Conservation (phyloP, 768 basidiomycete genomes). For the Boletus insuetus region DNA sequence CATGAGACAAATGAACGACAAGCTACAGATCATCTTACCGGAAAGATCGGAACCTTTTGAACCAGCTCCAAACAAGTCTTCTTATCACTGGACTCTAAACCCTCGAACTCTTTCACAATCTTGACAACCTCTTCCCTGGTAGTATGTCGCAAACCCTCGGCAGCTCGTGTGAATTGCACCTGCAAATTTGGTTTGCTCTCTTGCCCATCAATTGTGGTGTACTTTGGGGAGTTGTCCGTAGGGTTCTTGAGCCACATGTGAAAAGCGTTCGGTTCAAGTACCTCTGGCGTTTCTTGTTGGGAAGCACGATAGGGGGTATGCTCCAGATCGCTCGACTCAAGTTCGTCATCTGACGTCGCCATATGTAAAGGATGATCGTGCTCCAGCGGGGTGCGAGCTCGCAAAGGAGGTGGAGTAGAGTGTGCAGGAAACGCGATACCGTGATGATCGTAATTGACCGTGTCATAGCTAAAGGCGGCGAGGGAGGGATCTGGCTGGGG, state of each 20-base stretch:
- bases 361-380: background rate
- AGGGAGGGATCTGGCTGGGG: background rate
- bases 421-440: background rate
- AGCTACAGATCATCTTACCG: slow-evolving; percentile 12
- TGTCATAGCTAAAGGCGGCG: background rate
- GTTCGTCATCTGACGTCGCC: background rate
- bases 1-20: slow-evolving; percentile 6
- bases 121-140: slow-evolving; percentile 13
- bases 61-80: slow-evolving; percentile 16
- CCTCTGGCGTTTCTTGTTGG: background rate
- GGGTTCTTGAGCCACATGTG: slow-evolving; percentile 9
- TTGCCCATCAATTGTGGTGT: slow-evolving; percentile 23
- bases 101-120: slow-evolving; percentile 20
- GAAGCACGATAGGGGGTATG: background rate
- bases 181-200: background rate
- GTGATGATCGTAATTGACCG: background rate
- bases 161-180: background rate
- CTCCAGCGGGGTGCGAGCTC: background rate
- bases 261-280: slow-evolving; percentile 11
- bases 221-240: background rate
- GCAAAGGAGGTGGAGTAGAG: background rate
- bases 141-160: slow-evolving; percentile 11
- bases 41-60: slow-evolving; percentile 20
- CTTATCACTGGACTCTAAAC: slow-evolving; percentile 1
- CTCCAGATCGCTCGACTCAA: background rate